Base-by-base conservation (phyloP, 2,329 filamentous ascomycete genomes). In the Talaromyces sp. region DNA sequence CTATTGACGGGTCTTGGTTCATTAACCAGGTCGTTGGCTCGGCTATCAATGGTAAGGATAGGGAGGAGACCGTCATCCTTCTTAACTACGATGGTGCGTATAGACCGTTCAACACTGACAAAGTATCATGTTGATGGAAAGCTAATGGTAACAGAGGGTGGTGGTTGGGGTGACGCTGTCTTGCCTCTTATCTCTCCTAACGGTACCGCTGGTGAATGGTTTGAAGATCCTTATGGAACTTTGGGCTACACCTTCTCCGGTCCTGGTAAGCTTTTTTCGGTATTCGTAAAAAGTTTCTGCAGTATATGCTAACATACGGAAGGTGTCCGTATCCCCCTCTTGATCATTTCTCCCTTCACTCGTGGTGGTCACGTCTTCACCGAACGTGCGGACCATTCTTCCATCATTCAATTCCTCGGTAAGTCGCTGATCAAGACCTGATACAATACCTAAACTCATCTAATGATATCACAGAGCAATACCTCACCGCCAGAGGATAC, bases 321-420 rank as follows among this genome's bases (percentile, higher is more conserved):
- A 63, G 62, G 80, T 25, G 80, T 84, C 69, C 82, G 84, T 8
- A 75, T 86, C 3, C 84, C 84, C 0, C 83, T 86, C 66, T 82
- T 83, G 67, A 84, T 86, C 71, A 78, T 86, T 63, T 86, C 84
- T 0, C 84, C 84, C 0, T 86, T 82, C 78, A 86, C 84, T 0
- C 81, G 84, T 13, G 82, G 82, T 10, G 82, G 81, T 8, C 79
- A 83, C 22, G 83, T 86, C 3, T 85, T 84, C 66, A 84, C 82
- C 0, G 84, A 86, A 69, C 82, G 83, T 56, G 77, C 80, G 2
- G 84, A 86, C 68, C 84, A 86, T 71, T 84, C 79, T 66, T 86
- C 83, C 0, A 83, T 85, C 65, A 82, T 85, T 39, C 73, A 83
- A 45, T 86, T 86, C 68, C 70, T 86, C 0, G 62, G 62, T 59